Evolutionary conservation across 169 alveolate species (phyloP).

Genomic region (Perkinsus chesapeaki): DNA sequence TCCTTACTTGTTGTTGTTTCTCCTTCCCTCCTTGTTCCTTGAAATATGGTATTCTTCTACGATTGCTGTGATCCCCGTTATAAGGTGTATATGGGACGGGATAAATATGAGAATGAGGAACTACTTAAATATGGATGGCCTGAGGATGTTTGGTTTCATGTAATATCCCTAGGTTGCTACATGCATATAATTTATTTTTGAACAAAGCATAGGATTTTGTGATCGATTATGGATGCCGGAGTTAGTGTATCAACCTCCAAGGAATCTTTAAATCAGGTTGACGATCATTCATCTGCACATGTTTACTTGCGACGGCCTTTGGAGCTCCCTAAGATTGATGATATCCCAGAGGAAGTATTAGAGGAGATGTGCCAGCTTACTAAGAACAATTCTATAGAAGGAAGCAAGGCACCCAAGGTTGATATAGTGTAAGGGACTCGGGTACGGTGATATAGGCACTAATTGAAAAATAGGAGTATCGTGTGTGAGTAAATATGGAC

Average conservation of each 20-base stretch:
- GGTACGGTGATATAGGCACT: conserved; percentile 21
- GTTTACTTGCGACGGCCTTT: conserved; percentile 45
- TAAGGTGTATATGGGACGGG: conserved; percentile 61
- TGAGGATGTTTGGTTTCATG: conserved; percentile 70
- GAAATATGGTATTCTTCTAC: not conserved
- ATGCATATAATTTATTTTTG: too few species aligned
- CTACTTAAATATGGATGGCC: conserved; percentile 61
- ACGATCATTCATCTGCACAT: conserved; percentile 66
- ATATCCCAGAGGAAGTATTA: conserved; percentile 33
- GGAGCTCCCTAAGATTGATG: conserved; percentile 39
- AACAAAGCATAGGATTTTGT: too few species aligned
- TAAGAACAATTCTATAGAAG: conserved; percentile 41
- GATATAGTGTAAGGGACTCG: conserved; percentile 60
- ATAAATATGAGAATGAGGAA: conserved; percentile 72
- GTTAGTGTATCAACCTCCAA: too few species aligned
- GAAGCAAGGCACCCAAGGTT: conserved; percentile 39
- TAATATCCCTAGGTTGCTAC: not conserved
- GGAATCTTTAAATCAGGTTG: too few species aligned
- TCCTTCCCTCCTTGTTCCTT: not conserved
- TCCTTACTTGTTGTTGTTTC: not conserved
- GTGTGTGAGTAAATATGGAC: too few species aligned
- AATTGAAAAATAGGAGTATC: conserved; percentile 47
- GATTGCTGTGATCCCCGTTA: not conserved
- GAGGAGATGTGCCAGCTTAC: conserved; percentile 48
- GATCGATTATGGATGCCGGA: too few species aligned